Percentiles rank a stretch among this genome's conserved stretches.
phyloP scores from a whole-genome alignment of 2,329 filamentous ascomycete genomes.

The Rhynchosporium graminicola region DNA sequence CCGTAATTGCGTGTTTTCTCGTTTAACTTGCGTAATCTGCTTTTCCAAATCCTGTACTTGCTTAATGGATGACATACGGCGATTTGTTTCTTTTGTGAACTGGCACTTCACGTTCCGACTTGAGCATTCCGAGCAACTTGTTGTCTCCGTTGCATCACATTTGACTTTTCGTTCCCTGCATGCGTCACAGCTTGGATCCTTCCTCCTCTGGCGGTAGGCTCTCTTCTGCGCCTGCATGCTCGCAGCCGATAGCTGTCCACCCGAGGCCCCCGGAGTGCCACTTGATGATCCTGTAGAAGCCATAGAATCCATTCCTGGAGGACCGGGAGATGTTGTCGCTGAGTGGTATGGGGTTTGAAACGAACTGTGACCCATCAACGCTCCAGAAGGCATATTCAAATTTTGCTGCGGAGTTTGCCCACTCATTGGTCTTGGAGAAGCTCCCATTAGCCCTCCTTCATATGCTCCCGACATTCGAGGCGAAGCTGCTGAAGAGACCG shows the following conservation, averaged over 20 bases:
- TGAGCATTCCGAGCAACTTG: constrained; percentile 95
- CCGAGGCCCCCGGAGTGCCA: constrained; percentile 53
- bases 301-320: constrained; percentile 58
- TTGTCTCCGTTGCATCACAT: constrained; percentile 95
- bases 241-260: constrained; percentile 43
- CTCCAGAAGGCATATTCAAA: constrained; percentile 54
- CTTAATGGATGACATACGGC: constrained; percentile 99
- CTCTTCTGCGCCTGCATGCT: constrained; percentile 78
- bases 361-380: constrained; percentile 41
- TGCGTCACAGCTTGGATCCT: constrained; percentile 95
- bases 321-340: constrained; percentile 36
- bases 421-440: constrained; percentile 52
- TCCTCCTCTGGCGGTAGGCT: constrained; percentile 90
- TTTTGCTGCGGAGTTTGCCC: constrained; percentile 51
- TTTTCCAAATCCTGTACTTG: constrained; percentile 97
- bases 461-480: constrained; percentile 57
- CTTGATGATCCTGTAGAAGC: constrained; percentile 59
- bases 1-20: constrained; percentile 75
- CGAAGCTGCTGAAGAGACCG: constrained; percentile 62
- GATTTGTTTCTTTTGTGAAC: constrained; percentile 98
- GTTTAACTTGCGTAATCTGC: constrained; percentile 77
- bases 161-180: constrained; percentile 84
- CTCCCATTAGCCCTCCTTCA: constrained; percentile 53
- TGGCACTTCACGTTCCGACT: constrained; percentile 97
- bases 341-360: constrained; percentile 38